Percentiles rank a stretch among this genome's conserved stretches.
Conservation (phyloP, 805 yeast species). For the Diddensiella transvaalensis region DNA sequence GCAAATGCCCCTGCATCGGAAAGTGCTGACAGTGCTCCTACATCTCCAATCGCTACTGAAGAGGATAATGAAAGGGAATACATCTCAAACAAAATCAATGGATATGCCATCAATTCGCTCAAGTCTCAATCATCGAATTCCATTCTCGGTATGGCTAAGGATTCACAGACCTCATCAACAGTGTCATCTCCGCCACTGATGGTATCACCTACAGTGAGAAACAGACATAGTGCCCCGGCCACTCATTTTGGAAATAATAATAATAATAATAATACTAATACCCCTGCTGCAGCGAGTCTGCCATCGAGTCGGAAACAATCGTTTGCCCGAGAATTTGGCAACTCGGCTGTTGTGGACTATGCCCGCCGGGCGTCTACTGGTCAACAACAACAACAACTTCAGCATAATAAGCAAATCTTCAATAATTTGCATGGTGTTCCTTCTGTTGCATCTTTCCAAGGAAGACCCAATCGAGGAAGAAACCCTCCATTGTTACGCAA, state of each 20-base stretch:
- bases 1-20: neutral
- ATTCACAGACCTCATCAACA: neutral
- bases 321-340: neutral
- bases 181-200: neutral
- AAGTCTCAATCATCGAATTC: slow-evolving; percentile 14
- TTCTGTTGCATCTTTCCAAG: neutral
- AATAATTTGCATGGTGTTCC: neutral
- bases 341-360: neutral
- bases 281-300: too few species aligned
- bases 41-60: neutral
- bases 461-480: neutral
- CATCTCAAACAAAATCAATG: slow-evolving; percentile 13
- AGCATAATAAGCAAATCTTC: neutral
- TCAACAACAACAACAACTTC: slow-evolving; percentile 1
- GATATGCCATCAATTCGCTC: slow-evolving; percentile 17
- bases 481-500: slow-evolving; percentile 17
- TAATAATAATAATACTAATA: too few species aligned
- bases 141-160: neutral
- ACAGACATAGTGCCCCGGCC: neutral
- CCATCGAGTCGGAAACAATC: neutral
- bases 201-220: neutral
- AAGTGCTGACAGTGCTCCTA: neutral
- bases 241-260: neutral
- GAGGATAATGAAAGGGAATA: neutral
- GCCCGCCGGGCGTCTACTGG: neutral